Evolutionary conservation across 805 yeast genomes (phyloP).

Genomic region (Barnettozyma sp.): DNA sequence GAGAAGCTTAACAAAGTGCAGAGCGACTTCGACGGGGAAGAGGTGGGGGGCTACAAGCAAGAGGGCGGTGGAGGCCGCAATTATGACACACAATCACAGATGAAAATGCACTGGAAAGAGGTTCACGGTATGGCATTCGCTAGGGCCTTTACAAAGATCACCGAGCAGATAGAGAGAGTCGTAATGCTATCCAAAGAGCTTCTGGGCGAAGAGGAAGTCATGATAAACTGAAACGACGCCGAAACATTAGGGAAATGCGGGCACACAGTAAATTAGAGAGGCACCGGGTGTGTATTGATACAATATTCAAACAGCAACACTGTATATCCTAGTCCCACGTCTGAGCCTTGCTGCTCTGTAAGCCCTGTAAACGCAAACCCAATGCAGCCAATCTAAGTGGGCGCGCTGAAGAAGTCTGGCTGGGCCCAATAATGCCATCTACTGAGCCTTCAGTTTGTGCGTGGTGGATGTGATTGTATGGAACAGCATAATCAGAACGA

Average conservation of each 20-base stretch:
- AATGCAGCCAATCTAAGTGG: too few relatives aligned
- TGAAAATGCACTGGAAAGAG: slow-evolving; percentile 37
- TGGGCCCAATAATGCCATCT: too few relatives aligned
- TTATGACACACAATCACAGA: too few relatives aligned
- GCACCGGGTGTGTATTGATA: too few relatives aligned
- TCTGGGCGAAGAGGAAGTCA: slow-evolving; percentile 35
- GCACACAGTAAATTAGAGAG: too few relatives aligned
- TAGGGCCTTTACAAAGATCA: slow-evolving; percentile 40
- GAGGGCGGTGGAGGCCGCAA: too few relatives aligned
- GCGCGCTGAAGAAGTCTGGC: too few relatives aligned
- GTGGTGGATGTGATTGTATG: slow-evolving; percentile 55
- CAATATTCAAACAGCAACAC: too few relatives aligned
- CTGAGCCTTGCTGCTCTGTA: too few relatives aligned
- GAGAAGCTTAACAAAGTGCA: slow-evolving; percentile 12
- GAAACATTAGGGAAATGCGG: too few relatives aligned
- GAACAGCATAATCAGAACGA: slow-evolving; percentile 64
- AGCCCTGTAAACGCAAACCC: too few relatives aligned
- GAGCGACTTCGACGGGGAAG: slow-evolving; percentile 7
- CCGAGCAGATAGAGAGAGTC: slow-evolving; percentile 35
- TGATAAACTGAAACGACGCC: slow-evolving; percentile 4
- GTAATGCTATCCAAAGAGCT: slow-evolving; percentile 33
- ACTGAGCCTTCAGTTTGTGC: slow-evolving; percentile 12
- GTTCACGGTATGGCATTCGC: slow-evolving; percentile 45
- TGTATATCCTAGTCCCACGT: too few relatives aligned
- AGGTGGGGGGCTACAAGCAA: slow-evolving; percentile 3